These are phyloP conservation scores for Strobilomyces confusus DNA, from an alignment of 768 basidiomycete genomes.

Conservation along the genomic window DNA sequence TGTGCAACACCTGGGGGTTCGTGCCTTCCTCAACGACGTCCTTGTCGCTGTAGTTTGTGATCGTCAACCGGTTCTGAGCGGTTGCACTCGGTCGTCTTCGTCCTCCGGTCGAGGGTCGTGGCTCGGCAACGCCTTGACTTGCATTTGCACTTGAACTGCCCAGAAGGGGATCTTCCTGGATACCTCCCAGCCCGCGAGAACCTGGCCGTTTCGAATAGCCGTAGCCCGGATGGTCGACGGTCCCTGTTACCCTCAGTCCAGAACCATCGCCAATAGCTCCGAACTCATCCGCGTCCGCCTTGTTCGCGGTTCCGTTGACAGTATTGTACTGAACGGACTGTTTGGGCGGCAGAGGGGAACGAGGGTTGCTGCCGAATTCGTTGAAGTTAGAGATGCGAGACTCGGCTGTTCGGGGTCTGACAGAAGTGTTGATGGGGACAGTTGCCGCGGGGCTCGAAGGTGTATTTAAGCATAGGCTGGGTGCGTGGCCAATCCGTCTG, in stretches of 20 bases:
- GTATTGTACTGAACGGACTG: constrained; percentile 29
- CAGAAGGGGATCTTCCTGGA: constrained; percentile 20
- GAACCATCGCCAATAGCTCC: constrained; percentile 17
- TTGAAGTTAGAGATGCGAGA: constrained; percentile 10
- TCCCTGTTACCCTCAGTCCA: constrained; percentile 11
- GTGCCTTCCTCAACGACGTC: constrained; percentile 37
- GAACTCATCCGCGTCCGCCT: constrained; percentile 17
- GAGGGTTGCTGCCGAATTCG: constrained; percentile 6
- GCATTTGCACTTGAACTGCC: constrained; percentile 4
- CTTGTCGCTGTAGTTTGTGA: constrained; percentile 39
- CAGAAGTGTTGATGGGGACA: constrained; percentile 25
- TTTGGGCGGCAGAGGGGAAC: constrained; percentile 12
- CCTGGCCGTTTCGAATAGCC: constrained; percentile 13
- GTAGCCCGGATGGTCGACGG: constrained; percentile 29
- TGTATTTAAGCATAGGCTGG: constrained; percentile 34
- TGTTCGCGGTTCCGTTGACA: constrained; percentile 17
- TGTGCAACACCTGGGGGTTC: constrained; percentile 20
- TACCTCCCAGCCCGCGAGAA: constrained; percentile 20
- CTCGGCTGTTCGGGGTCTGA: constrained; percentile 20
- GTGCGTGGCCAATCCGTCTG: constrained; percentile 49
- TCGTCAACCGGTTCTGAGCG: constrained; percentile 36
- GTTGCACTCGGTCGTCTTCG: constrained; percentile 33
- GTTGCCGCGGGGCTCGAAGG: constrained; percentile 29
- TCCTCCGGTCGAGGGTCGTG: constrained; percentile 12
- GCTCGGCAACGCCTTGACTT: neutral